These are phyloP conservation scores for Talaromyces albobiverticillius DNA, from an alignment of 2,329 filamentous ascomycete species.

Conservation along the genomic window DNA sequence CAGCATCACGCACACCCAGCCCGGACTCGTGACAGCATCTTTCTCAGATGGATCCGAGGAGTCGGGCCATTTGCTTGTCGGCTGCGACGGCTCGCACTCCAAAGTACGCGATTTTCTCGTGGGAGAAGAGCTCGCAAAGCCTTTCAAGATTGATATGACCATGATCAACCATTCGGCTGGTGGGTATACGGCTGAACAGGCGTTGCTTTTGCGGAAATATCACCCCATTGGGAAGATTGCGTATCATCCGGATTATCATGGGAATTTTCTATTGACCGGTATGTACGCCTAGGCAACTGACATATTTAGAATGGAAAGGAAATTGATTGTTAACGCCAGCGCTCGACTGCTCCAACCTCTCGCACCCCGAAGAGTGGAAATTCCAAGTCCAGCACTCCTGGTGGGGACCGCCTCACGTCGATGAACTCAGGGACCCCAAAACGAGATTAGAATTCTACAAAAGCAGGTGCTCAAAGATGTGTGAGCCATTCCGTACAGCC, in stretches of 20 bases:
- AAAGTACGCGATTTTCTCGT: constrained; percentile 9
- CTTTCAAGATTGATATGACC: constrained; percentile 1
- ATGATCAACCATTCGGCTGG: constrained; percentile 10
- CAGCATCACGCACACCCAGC: neutral
- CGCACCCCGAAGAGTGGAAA: constrained; percentile 8
- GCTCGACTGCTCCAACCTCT: constrained; percentile 6
- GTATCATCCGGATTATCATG: constrained; percentile 8
- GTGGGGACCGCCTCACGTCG: constrained; percentile 8
- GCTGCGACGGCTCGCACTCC: constrained; percentile 9
- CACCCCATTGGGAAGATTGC: constrained; percentile 10
- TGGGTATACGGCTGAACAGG: constrained; percentile 2
- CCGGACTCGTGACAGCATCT: neutral
- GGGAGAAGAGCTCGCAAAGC: constrained; percentile 5
- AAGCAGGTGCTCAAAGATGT: constrained; percentile 2
- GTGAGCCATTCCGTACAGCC: constrained; percentile 10
- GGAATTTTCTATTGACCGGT: constrained; percentile 9
- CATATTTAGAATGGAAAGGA: too few relatives aligned
- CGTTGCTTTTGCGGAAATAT: constrained; percentile 2
- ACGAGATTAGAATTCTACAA: constrained; percentile 8
- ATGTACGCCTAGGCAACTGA: neutral
- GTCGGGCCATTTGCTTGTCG: neutral
- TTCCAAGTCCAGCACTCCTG: constrained; percentile 9
- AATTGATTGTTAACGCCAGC: neutral
- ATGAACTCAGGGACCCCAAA: constrained; percentile 3
- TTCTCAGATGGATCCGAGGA: constrained; percentile 3